Base-by-base conservation (phyloP, 805 yeast genomes). In the Tetrapisispora namnaoensis region DNA sequence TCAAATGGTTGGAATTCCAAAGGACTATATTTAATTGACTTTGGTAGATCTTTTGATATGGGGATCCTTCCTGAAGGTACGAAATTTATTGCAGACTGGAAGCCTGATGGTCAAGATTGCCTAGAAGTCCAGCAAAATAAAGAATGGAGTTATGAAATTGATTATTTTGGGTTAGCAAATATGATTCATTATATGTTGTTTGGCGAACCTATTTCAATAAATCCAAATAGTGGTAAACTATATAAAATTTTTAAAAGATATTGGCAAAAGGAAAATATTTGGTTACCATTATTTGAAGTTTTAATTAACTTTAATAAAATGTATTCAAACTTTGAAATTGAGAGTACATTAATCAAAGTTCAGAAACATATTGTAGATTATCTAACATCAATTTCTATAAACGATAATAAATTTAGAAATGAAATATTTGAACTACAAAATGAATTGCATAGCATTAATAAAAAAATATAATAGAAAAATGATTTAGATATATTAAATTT, bases 101-200 rank as follows among this genome's bases (percentile, higher is more conserved):
- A 73, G 30, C 68, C 79, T 0, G 85, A 81, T 52, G 73, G 76
- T 48, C 85, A 78, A 53, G 95, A 85, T 55, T 86, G 95, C 59
- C 78, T 78, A 4, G 87, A 83, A 56, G 78, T 86, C 80, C 68
- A 78, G 47, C 64, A 74, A 3, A 69, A 74, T 4, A 58, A 70
- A 45, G 75, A 83, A 0, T 89, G 95, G 95, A 76, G 78, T 2
- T 86, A 75, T 58, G 88, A 89, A 60, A 81, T 83, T 3, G 97
- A 89, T 66, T 87, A 87, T 60, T 84, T 76, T 62, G 96, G 96
- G 0, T 53, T 86, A 18, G 96, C 96, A 0, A 76, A 80, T 34
- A 76, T 85, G 0, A 69, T 87, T 2, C 91, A 88, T 57, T 74
- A 81, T 0, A 66, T 89, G 73, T 68, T 89, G 17, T 88, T 81